Evolutionary conservation across 2,329 filamentous ascomycete genomes (phyloP), one percentile per base, ranked within the genome.

Genomic region (Verticillium klebahnii): DNA sequence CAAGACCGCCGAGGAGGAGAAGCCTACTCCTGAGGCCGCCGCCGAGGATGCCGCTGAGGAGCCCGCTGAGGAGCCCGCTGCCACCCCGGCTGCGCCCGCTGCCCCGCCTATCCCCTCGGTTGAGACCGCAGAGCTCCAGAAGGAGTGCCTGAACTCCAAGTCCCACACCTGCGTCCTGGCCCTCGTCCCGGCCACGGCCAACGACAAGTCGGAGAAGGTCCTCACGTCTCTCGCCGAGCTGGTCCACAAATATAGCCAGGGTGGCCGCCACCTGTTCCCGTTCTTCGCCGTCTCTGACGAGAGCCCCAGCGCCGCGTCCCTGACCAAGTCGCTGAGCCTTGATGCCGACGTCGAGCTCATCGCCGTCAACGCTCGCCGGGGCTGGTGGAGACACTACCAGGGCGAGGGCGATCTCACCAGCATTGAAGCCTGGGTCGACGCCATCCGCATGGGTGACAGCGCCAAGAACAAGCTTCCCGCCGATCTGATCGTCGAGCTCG

Each of bases 391-490:
- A 69, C 85, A 84, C 62, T 95, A 91, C 73, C 78, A 85, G 57
- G 86, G 83, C 2, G 78, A 84, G 54, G 87, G 87, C 55, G 85
- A 84, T 60, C 71, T 81, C 29, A 80, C 84, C 60, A 84, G 82
- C 31, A 79, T 99, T 34, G 92, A 97, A 77, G 79, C 80, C 64
- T 99, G 94, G 92, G 86, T 99, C 63, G 95, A 99, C 70, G 83
- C 86, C n/a, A 92, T 98, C 65, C 88, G 92, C 40, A 84, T 99
- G 81, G 92, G 93, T 59, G 94, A 98, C 72, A 90, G 92, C 2
- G 78, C 84, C 63, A 97, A 94, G 82, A 83, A 87, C 69, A 91
- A 88, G 77, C 74, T 95, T 52, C 90, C 91, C 0, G 82, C 85
- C 62, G 84, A 81, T 2, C 69, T 91, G 54, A 71, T 89, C 36